Base-by-base conservation (phyloP, 495 filamentous ascomycete species). In the Aspergillus homomorphus region DNA sequence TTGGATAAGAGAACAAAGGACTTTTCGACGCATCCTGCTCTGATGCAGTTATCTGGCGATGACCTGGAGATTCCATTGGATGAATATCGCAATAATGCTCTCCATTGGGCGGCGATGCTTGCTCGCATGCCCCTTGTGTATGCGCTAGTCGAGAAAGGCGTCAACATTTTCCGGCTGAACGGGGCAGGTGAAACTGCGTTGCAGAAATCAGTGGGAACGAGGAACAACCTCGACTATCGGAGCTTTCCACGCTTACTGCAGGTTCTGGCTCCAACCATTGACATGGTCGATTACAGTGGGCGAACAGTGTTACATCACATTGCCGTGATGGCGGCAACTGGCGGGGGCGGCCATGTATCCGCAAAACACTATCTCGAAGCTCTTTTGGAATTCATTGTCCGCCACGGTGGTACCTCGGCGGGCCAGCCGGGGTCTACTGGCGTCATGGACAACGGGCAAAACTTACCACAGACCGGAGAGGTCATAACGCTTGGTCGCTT, bases 101-200 rank as follows among this genome's bases (percentile, higher is more conserved):
- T 98, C 28, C 93, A 96, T 66, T 98, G 94, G 94, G 94, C 93
- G n/a, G 91, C 94, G 10, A 96, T 93, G 42, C 80, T 98, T 48
- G 90, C 89, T n/a, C 87, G 90, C 20, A 84, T 93, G 67, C 82
- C 88, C 10, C 78, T 97, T 7, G 72, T 96, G 41, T 82, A 89
- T 54, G 85, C 90, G 2, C 79, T 98, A 0, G 88, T 98, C 60
- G 77, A 83, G 7, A 87, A 85, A 45, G 94, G 94, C 4, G 91
- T 92, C 0, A 93, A 82, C 65, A 92, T 96, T 28, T 89, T 82
- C 61, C 86, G 95, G 23, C 84, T 94, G 5, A 98, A 98, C 62
- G 81, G 84, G 43, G 85, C 83, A 18, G 95, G 95, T 16, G 92
- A 98, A 71, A 96, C 91, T 3, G 90, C 95, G 1, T 75, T 98